Percentiles rank a stretch among this genome's conserved stretches.
Conservation (phyloP, 176 grass and related monocot species). For the Bromus sterilis region DNA sequence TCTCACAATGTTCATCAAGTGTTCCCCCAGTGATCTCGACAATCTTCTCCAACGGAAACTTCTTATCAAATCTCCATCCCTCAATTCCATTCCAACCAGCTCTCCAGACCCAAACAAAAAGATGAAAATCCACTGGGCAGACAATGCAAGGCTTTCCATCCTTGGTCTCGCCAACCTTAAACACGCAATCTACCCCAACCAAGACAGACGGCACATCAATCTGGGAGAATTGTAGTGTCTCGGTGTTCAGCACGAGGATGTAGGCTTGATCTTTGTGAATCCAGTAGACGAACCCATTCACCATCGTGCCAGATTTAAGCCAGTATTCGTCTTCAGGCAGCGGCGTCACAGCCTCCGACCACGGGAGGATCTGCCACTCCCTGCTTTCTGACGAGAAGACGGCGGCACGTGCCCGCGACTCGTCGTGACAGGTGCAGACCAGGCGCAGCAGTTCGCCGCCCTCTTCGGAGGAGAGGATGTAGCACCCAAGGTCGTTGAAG, state of each 20-base stretch:
- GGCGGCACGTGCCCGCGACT: background rate
- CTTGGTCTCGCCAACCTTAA: background rate
- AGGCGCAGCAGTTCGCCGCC: background rate
- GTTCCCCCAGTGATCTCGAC: background rate
- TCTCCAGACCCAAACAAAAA: background rate
- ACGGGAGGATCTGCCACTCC: background rate
- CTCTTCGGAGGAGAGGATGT: background rate
- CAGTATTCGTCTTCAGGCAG: background rate
- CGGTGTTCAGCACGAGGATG: background rate
- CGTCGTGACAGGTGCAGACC: background rate
- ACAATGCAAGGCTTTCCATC: background rate
- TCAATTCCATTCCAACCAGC: background rate
- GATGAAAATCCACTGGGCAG: background rate
- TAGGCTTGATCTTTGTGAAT: background rate
- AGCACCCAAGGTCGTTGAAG: background rate
- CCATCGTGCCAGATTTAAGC: background rate
- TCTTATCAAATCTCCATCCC: background rate
- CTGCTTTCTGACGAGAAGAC: background rate
- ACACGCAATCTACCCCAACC: background rate
- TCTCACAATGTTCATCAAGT: background rate
- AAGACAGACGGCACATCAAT: background rate
- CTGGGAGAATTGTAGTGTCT: background rate
- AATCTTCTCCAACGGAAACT: background rate
- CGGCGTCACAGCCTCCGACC: background rate
- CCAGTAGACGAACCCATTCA: background rate